These are phyloP conservation scores for Bryoglossum gracile DNA, from an alignment of 495 filamentous ascomycete species.

Conservation along the genomic window DNA sequence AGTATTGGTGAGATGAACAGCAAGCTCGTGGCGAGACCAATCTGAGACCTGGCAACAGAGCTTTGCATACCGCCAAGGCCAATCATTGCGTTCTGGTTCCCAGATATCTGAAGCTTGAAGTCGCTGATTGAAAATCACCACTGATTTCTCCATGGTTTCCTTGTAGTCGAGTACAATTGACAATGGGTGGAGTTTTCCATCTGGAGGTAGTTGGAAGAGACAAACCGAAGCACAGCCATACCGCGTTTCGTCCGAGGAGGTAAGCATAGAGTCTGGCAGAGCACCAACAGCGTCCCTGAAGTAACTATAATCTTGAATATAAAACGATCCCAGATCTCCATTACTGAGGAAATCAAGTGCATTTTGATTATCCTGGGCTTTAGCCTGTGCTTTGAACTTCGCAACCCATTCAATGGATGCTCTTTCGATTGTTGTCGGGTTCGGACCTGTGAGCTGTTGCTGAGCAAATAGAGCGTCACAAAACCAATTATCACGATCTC, in stretches of 20 bases:
- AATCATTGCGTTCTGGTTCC: conserved; percentile 35
- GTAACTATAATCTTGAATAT: conserved; percentile 40
- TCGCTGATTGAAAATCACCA: conserved; percentile 41
- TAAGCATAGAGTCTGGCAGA: conserved; percentile 14
- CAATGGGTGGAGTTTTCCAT: conserved; percentile 41
- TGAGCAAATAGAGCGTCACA: conserved; percentile 43
- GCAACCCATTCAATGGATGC: conserved; percentile 28
- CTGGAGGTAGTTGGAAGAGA: conserved; percentile 36
- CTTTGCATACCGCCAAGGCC: conserved; percentile 47
- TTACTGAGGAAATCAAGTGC: conserved; percentile 16
- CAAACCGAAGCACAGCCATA: conserved; percentile 24
- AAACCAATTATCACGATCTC: conserved; percentile 43
- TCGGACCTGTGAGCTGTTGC: conserved; percentile 41
- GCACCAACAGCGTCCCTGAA: conserved; percentile 34
- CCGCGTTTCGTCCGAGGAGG: conserved; percentile 15
- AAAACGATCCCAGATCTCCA: conserved; percentile 28
- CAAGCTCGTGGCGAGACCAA: conserved; percentile 42
- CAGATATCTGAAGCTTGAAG: conserved; percentile 26
- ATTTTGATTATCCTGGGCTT: conserved; percentile 21
- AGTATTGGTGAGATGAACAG: conserved; percentile 37
- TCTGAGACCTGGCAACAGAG: conserved; percentile 41
- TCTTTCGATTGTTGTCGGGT: conserved; percentile 38
- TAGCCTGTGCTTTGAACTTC: conserved; percentile 32
- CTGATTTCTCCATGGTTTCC: conserved; percentile 33
- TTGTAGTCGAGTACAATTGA: conserved; percentile 40